Evolutionary conservation across 768 basidiomycete species (phyloP).

Genomic region (Chalciporus pseudorubinellus): DNA sequence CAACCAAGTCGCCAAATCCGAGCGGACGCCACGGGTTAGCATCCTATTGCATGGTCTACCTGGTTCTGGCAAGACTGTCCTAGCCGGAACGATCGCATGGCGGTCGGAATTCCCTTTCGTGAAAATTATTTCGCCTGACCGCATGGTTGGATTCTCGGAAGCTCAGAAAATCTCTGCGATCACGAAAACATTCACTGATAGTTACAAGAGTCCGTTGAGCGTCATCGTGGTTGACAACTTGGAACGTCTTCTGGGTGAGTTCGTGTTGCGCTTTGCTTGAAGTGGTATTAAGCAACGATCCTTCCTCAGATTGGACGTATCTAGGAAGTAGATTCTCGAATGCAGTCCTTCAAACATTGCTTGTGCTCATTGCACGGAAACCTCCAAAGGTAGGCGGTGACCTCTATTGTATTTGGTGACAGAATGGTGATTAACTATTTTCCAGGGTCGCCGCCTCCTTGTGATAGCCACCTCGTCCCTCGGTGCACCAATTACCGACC

Average conservation of each 20-base stretch:
- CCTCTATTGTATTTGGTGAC: not conserved
- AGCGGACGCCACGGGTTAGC: slow-evolving; percentile 88
- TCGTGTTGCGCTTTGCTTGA: not conserved
- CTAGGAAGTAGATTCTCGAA: slow-evolving; percentile 98
- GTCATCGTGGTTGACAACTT: slow-evolving; percentile 95
- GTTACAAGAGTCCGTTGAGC: slow-evolving; percentile 95
- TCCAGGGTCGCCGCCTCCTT: slow-evolving; percentile 84
- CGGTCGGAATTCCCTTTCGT: slow-evolving; percentile 96
- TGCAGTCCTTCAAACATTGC: slow-evolving; percentile 81
- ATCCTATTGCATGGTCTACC: slow-evolving; percentile 87
- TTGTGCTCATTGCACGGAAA: slow-evolving; percentile 83
- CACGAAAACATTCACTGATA: slow-evolving; percentile 90
- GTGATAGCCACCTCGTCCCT: slow-evolving; percentile 92
- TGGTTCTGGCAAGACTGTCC: slow-evolving; percentile 91
- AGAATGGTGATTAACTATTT: slow-evolving; percentile 7
- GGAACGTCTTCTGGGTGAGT: slow-evolving; percentile 85
- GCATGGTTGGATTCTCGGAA: slow-evolving; percentile 96
- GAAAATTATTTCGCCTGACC: slow-evolving; percentile 93
- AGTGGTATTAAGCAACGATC: not conserved
- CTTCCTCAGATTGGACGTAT: slow-evolving; percentile 82
- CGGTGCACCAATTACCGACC: slow-evolving; percentile 78
- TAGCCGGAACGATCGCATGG: slow-evolving; percentile 92
- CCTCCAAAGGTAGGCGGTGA: slow-evolving; percentile 80
- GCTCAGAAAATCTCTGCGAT: slow-evolving; percentile 87
- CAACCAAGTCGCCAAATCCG: slow-evolving; percentile 89